Base-by-base conservation (phyloP, 768 basidiomycete species). In the Amanita jacksonii region DNA sequence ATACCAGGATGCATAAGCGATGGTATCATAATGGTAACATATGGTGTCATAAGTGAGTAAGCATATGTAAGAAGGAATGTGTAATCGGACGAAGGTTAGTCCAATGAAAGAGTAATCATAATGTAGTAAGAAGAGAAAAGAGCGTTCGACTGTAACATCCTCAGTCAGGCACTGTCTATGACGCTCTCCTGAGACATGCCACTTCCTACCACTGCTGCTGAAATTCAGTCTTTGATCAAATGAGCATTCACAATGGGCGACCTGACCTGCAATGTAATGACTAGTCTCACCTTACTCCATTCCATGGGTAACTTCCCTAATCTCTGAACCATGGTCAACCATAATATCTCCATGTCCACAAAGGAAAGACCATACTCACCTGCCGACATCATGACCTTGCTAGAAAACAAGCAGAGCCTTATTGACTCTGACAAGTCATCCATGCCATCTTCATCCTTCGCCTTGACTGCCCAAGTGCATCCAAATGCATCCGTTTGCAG, bases 401-500 rank as follows among this genome's bases (percentile, higher is more conserved):
- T 36, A 5, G 20, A 15, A n/a, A 15, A 36, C 15, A n/a, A 36
- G 9, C 35, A 36, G 9, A 5, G 20, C 15, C 35, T 36, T 5
- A 5, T 36, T 5, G 15, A 16, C 5, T 15, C 15, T n/a, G n/a
- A 36, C 35, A 36, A 36, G n/a, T 28, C 27, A 6, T 6, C 27
- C 27, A 36, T 6, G n/a, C 12, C 27, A 6, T 6, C 27, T 12
- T 28, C 27, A 6, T 6, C 27, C 12, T 6, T 28, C 6, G 27
- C 27, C 27, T 12, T 28, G 7, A 28, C 27, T 28, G 27, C 27
- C 27, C 27, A 12, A 6, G 27, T 12, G 27, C 6, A 6, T 6
- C 6, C 6, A 6, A 28, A 28, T 12, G 7, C 27, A 6, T 6
- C 7, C 7, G 6, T 19, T 15, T 60, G 58, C 35, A 37, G 34